Evolutionary conservation across 306 rosid species (phyloP).

Genomic region (Senna tora): DNA sequence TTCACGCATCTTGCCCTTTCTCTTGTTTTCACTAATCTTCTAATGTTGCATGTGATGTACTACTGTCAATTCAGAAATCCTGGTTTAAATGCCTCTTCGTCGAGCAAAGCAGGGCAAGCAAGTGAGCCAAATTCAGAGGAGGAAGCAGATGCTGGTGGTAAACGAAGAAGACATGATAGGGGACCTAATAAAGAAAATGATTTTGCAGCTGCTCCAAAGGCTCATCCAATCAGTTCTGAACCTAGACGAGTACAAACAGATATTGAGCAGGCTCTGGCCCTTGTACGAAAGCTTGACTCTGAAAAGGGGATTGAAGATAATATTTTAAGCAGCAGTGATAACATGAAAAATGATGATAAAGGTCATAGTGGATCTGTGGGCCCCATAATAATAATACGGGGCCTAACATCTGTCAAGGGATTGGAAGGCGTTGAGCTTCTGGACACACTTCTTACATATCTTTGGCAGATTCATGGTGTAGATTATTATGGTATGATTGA

Average conservation of each 20-base stretch:
- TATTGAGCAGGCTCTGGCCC: conserved; percentile 84
- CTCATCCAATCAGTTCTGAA: conserved; percentile 82
- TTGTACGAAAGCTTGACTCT: conserved; percentile 79
- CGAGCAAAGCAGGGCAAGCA: conserved; percentile 72
- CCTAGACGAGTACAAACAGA: conserved; percentile 78
- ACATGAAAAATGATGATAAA: conserved; percentile 72
- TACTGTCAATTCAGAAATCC: conserved; percentile 65
- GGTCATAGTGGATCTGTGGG: conserved; percentile 73
- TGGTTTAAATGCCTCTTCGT: conserved; percentile 62
- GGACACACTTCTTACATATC: conserved; percentile 89
- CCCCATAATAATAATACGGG: conserved; percentile 79
- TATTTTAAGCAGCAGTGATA: conserved; percentile 69
- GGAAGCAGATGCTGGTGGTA: conserved; percentile 72
- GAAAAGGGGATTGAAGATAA: conserved; percentile 91
- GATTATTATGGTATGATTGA: conserved; percentile 98
- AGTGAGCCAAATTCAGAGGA: conserved; percentile 94
- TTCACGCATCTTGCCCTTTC: not conserved
- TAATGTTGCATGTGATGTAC: conserved; percentile 34
- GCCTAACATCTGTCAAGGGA: conserved; percentile 90
- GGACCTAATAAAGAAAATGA: conserved; percentile 74
- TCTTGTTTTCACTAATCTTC: conserved; percentile 22
- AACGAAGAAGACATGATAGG: conserved; percentile 76
- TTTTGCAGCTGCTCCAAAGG: conserved; percentile 85
- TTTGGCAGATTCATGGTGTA: conserved; percentile 93
- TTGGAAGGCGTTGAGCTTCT: conserved; percentile 91